Conservation (phyloP, 2,329 filamentous ascomycete species). For the Chlorencoelia australis region DNA sequence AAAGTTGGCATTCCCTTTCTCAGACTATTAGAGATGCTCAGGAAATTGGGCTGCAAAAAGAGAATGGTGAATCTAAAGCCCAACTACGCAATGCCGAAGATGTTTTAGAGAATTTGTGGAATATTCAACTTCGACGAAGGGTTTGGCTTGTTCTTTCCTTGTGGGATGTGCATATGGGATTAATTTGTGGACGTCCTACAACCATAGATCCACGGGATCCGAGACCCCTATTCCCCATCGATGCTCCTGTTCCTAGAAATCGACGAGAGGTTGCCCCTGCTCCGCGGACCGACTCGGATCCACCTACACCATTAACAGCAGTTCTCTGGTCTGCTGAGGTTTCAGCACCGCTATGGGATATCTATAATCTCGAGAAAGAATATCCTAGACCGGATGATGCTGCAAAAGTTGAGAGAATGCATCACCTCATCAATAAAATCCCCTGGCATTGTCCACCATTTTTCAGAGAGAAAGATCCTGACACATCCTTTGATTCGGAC, state of each 20-base stretch:
- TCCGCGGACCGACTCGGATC: slow-evolving; percentile 35
- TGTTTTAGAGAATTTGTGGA: slow-evolving; percentile 47
- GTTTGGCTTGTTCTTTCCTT: slow-evolving; percentile 45
- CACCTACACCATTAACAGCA: slow-evolving; percentile 46
- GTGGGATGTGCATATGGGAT: slow-evolving; percentile 31
- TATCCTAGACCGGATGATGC: slow-evolving; percentile 46
- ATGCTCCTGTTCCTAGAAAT: slow-evolving; percentile 39
- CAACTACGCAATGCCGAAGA: slow-evolving; percentile 35
- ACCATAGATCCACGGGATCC: slow-evolving; percentile 41
- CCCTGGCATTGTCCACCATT: slow-evolving; percentile 39
- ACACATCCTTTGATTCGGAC: slow-evolving; percentile 45
- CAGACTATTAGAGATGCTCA: slow-evolving; percentile 51
- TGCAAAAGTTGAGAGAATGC: slow-evolving; percentile 42
- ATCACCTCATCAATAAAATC: slow-evolving; percentile 39
- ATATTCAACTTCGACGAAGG: slow-evolving; percentile 43
- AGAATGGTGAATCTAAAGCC: slow-evolving; percentile 34
- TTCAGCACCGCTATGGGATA: slow-evolving; percentile 39
- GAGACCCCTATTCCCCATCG: slow-evolving; percentile 41
- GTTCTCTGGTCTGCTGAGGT: slow-evolving; percentile 41
- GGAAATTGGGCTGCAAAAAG: slow-evolving; percentile 48
- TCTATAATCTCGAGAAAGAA: slow-evolving; percentile 42
- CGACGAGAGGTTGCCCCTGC: slow-evolving; percentile 38
- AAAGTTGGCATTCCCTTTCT: slow-evolving; percentile 37
- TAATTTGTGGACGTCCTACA: slow-evolving; percentile 30
- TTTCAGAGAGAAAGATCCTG: slow-evolving; percentile 45